These are phyloP conservation scores for Lunularia cruciata DNA, from an alignment of 225 moss, liverwort and hornwort species.

Conservation along the genomic window DNA sequence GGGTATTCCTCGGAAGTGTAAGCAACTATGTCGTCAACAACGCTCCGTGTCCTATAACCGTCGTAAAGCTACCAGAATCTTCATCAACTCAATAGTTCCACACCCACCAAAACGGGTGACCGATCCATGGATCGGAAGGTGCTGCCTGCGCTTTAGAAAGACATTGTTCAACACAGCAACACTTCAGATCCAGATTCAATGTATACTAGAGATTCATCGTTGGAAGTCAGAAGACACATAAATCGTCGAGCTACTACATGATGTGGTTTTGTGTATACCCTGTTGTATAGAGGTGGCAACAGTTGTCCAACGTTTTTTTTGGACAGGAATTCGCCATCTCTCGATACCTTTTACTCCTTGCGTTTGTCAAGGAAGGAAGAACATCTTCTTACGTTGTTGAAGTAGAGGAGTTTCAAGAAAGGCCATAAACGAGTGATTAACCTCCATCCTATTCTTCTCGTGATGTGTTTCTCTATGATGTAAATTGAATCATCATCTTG, in stretches of 20 bases:
- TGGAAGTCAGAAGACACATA: conserved; percentile 1
- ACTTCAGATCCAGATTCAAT: no score
- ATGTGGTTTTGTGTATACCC: conserved; percentile 12
- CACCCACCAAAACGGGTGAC: no score
- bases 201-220: no score
- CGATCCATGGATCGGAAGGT: no score
- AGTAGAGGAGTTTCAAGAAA: no score
- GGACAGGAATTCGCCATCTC: conserved; percentile 11
- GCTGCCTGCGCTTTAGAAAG: no score
- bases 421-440: no score
- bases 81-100: neutral
- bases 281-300: conserved; percentile 13
- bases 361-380: neutral
- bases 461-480: no score
- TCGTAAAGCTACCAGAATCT: conserved; percentile 56
- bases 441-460: no score
- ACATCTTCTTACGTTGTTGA: neutral
- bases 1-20: conserved; percentile 64
- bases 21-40: conserved; percentile 64
- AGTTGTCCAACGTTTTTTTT: neutral
- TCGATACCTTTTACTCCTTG: conserved; percentile 2
- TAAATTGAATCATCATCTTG: no score
- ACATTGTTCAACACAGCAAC: no score
- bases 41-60: conserved; percentile 60
- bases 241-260: neutral